Conservation (phyloP, 768 basidiomycete genomes). For the Suillus ampliporus region DNA sequence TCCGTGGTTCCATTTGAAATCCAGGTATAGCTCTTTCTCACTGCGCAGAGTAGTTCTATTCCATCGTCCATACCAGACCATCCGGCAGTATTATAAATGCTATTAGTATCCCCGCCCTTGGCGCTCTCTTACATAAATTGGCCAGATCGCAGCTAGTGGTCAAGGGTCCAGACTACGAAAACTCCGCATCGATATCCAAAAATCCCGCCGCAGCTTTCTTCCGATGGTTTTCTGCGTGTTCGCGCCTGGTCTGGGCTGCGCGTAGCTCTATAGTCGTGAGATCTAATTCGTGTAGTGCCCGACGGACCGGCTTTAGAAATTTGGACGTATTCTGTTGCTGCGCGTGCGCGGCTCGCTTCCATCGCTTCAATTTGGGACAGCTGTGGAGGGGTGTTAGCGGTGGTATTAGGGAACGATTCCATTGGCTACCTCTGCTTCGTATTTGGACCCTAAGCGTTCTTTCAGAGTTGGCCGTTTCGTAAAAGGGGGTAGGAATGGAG, state of each 20-base stretch:
- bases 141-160: background rate
- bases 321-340: conserved; percentile 46
- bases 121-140: background rate
- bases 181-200: conserved; percentile 59
- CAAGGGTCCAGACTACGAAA: background rate
- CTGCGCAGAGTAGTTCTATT: too few species aligned
- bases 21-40: conserved; percentile 12
- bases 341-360: conserved; percentile 44
- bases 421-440: conserved; percentile 33
- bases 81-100: conserved; percentile 19
- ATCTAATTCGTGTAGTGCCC: conserved; percentile 67
- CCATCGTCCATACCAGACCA: too few species aligned
- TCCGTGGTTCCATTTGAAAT: too few species aligned
- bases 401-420: background rate
- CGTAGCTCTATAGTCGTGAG: conserved; percentile 63
- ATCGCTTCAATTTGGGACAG: conserved; percentile 37
- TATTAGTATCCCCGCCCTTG: conserved; percentile 2
- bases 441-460: conserved; percentile 9
- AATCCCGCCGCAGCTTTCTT: conserved; percentile 66
- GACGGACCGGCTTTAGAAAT: conserved; percentile 47
- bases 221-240: conserved; percentile 60
- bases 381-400: background rate
- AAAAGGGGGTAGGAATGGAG: conserved; percentile 38
- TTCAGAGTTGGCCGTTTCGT: conserved; percentile 22
- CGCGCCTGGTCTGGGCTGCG: conserved; percentile 61